Percentiles rank a stretch among this genome's conserved stretches.
These are phyloP conservation scores for Cymbopogon flexuosus DNA, from an alignment of 202 grass and related monocot genomes.

Conservation along the genomic window DNA sequence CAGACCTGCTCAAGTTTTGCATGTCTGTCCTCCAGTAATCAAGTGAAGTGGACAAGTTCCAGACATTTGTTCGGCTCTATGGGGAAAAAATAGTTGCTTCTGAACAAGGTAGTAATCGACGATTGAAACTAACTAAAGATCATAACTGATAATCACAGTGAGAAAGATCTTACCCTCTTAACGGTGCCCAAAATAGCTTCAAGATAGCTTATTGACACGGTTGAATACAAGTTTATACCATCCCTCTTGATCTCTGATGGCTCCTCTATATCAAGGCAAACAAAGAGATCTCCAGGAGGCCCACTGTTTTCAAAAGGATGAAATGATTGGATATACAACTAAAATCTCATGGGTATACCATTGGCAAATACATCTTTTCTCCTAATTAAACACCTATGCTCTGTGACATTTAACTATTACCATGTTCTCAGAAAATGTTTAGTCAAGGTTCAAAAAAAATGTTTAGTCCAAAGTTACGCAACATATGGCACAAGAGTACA, in stretches of 20 bases:
- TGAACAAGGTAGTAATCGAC: constrained; percentile 9
- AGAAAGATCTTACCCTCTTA: constrained; percentile 49
- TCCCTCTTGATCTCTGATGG: constrained; percentile 90
- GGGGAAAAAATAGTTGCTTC: constrained; percentile 13
- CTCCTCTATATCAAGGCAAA: constrained; percentile 94
- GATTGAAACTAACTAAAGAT: constrained; percentile 28
- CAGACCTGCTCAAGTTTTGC: background rate
- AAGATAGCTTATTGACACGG: constrained; percentile 70
- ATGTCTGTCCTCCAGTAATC: constrained; percentile 5
- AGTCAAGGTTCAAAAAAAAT: too few relatives aligned
- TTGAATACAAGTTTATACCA: constrained; percentile 91
- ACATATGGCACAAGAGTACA: constrained; percentile 8
- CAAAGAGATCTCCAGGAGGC: constrained; percentile 92
- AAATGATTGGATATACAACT: constrained; percentile 4
- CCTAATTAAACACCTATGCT: background rate
- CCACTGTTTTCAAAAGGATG: constrained; percentile 52
- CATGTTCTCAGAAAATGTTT: background rate
- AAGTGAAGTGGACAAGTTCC: constrained; percentile 13
- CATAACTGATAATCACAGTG: constrained; percentile 3
- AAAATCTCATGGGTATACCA: background rate
- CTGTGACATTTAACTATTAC: background rate
- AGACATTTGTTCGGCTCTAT: constrained; percentile 4
- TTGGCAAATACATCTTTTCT: background rate
- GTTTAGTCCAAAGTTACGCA: background rate
- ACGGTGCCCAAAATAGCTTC: constrained; percentile 88